Percentiles rank a stretch among this genome's conserved stretches.
Conservation (phyloP, 495 filamentous ascomycete genomes). For the Podospora bellae-mahoneyi region DNA sequence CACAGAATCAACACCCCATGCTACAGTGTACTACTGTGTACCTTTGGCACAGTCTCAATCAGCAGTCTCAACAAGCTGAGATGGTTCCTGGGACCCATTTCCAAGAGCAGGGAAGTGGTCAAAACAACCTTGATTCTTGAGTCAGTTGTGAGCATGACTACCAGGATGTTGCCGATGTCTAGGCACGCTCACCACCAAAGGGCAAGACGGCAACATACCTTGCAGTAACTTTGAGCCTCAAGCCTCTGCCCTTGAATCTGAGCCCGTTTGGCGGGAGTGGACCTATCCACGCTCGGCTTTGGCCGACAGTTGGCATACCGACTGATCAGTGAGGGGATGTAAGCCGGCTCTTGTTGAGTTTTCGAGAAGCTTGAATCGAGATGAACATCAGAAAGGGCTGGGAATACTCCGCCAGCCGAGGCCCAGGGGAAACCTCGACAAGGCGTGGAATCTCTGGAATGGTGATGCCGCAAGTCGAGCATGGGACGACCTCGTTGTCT, state of each 20-base stretch:
- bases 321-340: neutral
- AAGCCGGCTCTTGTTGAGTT: constrained; percentile 3
- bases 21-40: neutral
- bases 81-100: neutral
- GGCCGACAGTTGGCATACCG: neutral
- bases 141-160: neutral
- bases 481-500: neutral
- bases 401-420: neutral
- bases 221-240: neutral
- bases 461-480: neutral
- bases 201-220: neutral
- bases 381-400: neutral
- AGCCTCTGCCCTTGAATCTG: neutral
- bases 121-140: neutral
- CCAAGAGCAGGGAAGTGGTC: neutral
- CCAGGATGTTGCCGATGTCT: neutral
- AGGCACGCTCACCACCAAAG: neutral
- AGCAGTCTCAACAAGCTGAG: neutral
- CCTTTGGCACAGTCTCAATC: neutral
- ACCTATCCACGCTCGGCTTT: neutral
- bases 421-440: neutral
- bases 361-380: neutral
- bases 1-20: neutral
- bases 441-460: neutral
- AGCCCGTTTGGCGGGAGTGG: neutral